phyloP scores from a whole-genome alignment of 768 basidiomycete genomes.

The Lactarius indigo region DNA sequence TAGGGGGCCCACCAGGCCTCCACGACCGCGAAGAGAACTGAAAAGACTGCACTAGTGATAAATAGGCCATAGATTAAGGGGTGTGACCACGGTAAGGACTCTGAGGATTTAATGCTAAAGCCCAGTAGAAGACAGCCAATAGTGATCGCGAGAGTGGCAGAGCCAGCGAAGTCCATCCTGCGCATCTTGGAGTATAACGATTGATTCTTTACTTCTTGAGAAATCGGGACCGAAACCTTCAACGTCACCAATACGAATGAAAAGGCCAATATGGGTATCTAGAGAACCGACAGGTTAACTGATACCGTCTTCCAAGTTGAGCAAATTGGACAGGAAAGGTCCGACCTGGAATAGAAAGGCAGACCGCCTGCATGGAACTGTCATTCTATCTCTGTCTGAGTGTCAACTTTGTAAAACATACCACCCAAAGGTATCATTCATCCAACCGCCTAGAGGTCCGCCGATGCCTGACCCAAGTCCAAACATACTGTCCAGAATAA shows the following conservation, averaged over 20 bases:
- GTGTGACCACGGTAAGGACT: conserved; percentile 73
- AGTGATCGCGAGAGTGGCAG: conserved; percentile 68
- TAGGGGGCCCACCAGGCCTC: conserved; percentile 76
- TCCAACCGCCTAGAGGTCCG: conserved; percentile 79
- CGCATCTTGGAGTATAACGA: conserved; percentile 58
- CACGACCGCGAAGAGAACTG: conserved; percentile 63
- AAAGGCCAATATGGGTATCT: conserved; percentile 76
- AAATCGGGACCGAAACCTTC: conserved; percentile 76
- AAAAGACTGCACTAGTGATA: conserved; percentile 49
- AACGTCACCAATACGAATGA: conserved; percentile 66
- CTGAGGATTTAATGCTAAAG: conserved; percentile 73
- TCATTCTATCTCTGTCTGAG: background rate
- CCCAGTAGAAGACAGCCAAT: conserved; percentile 72
- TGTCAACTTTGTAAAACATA: conserved; percentile 34
- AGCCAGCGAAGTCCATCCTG: conserved; percentile 84
- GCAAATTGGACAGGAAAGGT: conserved; percentile 22
- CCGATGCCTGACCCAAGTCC: conserved; percentile 81
- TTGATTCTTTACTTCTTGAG: conserved; percentile 61
- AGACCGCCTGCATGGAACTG: conserved; percentile 54
- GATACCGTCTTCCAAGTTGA: conserved; percentile 6
- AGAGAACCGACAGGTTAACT: conserved; percentile 11
- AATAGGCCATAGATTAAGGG: conserved; percentile 70
- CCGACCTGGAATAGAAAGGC: conserved; percentile 85
- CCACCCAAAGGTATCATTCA: conserved; percentile 86
- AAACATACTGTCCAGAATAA: conserved; percentile 52